Evolutionary conservation across 331 rosid genomes (phyloP).

Genomic region (Phaseolus coccineus): DNA sequence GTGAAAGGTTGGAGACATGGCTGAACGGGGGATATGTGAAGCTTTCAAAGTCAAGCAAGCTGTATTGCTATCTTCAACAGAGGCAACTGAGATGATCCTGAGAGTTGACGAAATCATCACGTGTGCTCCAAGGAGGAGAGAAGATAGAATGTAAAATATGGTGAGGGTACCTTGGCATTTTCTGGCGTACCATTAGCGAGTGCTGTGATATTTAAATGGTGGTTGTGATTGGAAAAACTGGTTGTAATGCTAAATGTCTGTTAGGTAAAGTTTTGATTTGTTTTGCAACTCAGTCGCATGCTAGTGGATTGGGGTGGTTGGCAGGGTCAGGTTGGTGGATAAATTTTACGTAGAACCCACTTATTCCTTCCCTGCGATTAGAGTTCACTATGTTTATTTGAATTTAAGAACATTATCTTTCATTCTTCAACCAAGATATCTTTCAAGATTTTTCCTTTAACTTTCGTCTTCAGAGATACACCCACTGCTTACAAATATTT

Average conservation of each 20-base stretch:
- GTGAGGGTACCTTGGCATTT: slow-evolving; percentile 5
- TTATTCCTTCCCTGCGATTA: slow-evolving; percentile 25
- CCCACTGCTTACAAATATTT: background rate
- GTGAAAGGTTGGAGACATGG: slow-evolving; percentile 91
- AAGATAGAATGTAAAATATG: slow-evolving; percentile 76
- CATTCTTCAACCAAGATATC: background rate
- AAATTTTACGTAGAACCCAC: background rate
- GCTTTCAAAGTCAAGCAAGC: slow-evolving; percentile 96
- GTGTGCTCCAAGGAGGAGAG: slow-evolving; percentile 97
- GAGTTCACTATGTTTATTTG: slow-evolving; percentile 4
- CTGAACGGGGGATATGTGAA: slow-evolving; percentile 79
- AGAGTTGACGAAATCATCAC: slow-evolving; percentile 97
- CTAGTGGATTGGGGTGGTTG: background rate
- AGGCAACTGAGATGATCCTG: slow-evolving; percentile 98
- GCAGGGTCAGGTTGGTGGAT: background rate
- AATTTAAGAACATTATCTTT: background rate
- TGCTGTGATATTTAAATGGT: slow-evolving; percentile 26
- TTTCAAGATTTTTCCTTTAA: background rate
- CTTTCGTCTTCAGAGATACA: background rate
- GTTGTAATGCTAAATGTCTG: slow-evolving; percentile 23
- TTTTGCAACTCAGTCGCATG: background rate
- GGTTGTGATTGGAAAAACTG: slow-evolving; percentile 24
- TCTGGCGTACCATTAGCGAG: slow-evolving; percentile 9
- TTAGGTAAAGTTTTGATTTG: slow-evolving; percentile 19
- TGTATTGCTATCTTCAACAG: slow-evolving; percentile 89